Evolutionary conservation across 805 yeast genomes (phyloP), one percentile per base, ranked within the genome.

Genomic region (Suhomyces sp.): DNA sequence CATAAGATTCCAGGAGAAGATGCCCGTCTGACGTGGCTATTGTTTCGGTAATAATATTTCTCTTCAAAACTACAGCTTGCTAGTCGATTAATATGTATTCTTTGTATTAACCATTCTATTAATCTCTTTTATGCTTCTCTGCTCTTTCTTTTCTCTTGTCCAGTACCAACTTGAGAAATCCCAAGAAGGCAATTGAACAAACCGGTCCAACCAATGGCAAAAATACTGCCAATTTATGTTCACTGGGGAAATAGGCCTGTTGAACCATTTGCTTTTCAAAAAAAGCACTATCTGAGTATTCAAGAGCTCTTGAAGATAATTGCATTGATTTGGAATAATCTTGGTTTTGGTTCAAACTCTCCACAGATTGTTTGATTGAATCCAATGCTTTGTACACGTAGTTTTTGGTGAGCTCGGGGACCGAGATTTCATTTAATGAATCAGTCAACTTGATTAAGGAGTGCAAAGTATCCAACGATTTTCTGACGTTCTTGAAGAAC

Each of bases 231-330:
- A 93, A 70, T 57, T 87, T 90, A 55, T 91, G 98, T 57, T 91
- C 97, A 44, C 85, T 91, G 0, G 98, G 98, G 68, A 90, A 88
- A 58, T 85, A 88, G 37, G 83, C 87, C 54, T 91, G 97, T 51
- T 88, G 95, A 19, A 93, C 87, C 96, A 93, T 91, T 56, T 83
- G 90, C 48, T 86, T 85, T 48, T 91, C 95, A 57, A 91, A 91
- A 51, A 91, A 91, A 0, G 98, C 97, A 29, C 68, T 68, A 45
- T 80, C 74, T 0, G 96, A 83, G 29, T 71, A 61, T 10, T 63
- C 51, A 27, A 80, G 66, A 0, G 95, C 86, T n/a, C 55, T 48
- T 10, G 81, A 72, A 11, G 76, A 68, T 1, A 72, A 70, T 16
- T 46, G 39, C 28, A 57, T 54, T 7, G 68, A 50, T 2, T 13